Evolutionary conservation across 78 protist genomes (phyloP).

Genomic region (Dictyostelium citrinum): DNA sequence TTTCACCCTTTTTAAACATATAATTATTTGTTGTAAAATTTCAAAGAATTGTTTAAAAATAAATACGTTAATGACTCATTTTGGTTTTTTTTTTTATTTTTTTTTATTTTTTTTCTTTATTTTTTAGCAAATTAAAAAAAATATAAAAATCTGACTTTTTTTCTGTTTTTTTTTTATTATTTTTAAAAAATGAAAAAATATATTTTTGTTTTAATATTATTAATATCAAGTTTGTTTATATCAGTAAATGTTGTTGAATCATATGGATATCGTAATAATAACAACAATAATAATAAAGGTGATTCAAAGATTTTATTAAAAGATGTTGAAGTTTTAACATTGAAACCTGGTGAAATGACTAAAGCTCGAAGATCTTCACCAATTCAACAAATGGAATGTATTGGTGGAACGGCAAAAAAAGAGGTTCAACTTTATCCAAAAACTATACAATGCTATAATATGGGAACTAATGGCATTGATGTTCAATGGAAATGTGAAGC

Average conservation of each 20-base stretch:
- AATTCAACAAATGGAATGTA: constrained; percentile 8
- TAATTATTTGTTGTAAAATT: background rate
- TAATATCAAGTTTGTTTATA: background rate
- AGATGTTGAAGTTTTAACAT: constrained; percentile 16
- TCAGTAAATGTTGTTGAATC: background rate
- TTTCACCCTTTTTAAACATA: background rate
- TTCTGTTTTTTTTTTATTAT: background rate
- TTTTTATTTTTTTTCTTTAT: background rate
- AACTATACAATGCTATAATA: constrained; percentile 8
- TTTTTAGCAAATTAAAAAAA: background rate
- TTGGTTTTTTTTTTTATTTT: background rate
- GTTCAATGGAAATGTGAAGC: constrained; percentile 53
- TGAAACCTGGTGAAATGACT: background rate
- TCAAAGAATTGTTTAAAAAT: background rate
- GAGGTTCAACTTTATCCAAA: background rate
- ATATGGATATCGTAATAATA: background rate
- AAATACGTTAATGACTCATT: background rate
- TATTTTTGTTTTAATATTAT: background rate
- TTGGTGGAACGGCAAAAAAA: constrained; percentile 12
- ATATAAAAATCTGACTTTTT: background rate
- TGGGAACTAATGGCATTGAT: constrained; percentile 30
- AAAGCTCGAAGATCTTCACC: constrained; percentile 30
- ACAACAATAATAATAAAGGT: background rate
- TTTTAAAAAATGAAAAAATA: background rate
- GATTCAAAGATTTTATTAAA: background rate